Percentiles rank a stretch among this genome's conserved stretches.
Evolutionary conservation across 352 stramenopile species (phyloP).

Genomic region (Phytophthora hybrid): DNA sequence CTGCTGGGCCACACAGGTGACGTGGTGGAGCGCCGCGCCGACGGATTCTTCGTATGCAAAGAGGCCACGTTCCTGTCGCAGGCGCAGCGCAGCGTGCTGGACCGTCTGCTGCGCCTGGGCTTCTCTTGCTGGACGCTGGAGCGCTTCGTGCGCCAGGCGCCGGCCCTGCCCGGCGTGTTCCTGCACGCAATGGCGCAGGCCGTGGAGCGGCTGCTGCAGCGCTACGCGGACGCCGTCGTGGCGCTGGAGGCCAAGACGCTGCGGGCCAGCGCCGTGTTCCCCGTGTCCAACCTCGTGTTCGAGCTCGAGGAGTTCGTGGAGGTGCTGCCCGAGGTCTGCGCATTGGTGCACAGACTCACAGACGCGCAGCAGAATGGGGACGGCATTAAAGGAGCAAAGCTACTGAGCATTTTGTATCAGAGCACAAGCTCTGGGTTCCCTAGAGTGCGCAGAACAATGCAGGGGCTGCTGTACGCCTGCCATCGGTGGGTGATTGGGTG

Average conservation of each 20-base stretch:
- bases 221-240: slow-evolving; percentile 64
- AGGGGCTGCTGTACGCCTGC: slow-evolving; percentile 57
- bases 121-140: slow-evolving; percentile 59
- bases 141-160: slow-evolving; percentile 45
- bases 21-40: slow-evolving; percentile 58
- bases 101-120: slow-evolving; percentile 66
- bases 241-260: slow-evolving; percentile 66
- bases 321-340: slow-evolving; percentile 64
- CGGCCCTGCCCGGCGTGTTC: slow-evolving; percentile 56
- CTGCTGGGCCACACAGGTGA: slow-evolving; percentile 73
- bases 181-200: slow-evolving; percentile 66
- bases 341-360: slow-evolving; percentile 54
- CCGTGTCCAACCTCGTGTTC: slow-evolving; percentile 70
- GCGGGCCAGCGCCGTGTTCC: slow-evolving; percentile 51
- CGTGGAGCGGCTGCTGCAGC: slow-evolving; percentile 56
- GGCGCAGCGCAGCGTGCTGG: slow-evolving; percentile 61
- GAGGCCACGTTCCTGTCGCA: slow-evolving; percentile 55
- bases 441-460: slow-evolving; percentile 60
- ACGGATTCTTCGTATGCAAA: slow-evolving; percentile 66
- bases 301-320: slow-evolving; percentile 74
- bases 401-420: slow-evolving; percentile 59
- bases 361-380: neutral
- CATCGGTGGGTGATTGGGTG: slow-evolving; percentile 50
- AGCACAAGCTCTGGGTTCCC: slow-evolving; percentile 65
- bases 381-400: slow-evolving; percentile 40